These are phyloP conservation scores for Raphanus raphanistrum DNA, from an alignment of 345 rosid genomes.

Conservation along the genomic window DNA sequence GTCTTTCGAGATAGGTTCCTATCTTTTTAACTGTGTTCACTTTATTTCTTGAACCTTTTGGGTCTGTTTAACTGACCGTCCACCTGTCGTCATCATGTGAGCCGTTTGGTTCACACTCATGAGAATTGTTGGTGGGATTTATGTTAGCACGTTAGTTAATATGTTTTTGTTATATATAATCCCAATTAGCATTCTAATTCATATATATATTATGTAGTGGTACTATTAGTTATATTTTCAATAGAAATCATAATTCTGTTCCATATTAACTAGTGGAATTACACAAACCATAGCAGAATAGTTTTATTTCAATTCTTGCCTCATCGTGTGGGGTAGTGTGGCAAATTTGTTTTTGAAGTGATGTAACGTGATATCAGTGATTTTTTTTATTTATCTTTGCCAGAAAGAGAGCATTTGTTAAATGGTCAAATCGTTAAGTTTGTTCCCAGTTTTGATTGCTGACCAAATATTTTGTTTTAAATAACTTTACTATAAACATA, in stretches of 20 bases:
- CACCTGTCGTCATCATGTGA: not conserved
- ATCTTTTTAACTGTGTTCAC: not conserved
- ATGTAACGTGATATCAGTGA: conserved; percentile 5
- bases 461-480: not conserved
- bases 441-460: conserved; percentile 4
- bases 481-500: not conserved
- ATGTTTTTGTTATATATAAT: too few species aligned
- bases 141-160: not conserved
- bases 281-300: not conserved
- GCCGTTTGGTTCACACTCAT: not conserved
- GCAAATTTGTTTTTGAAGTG: not conserved
- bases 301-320: not conserved
- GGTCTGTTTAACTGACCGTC: not conserved
- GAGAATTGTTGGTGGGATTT: not conserved
- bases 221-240: not conserved
- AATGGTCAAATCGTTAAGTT: not conserved
- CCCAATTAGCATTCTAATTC: not conserved
- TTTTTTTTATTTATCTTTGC: not conserved
- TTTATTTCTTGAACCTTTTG: not conserved
- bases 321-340: conserved; percentile 1
- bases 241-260: not conserved
- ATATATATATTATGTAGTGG: not conserved
- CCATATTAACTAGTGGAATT: not conserved
- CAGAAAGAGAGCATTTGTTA: not conserved
- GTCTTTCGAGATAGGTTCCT: not conserved